These are phyloP conservation scores for Pyrenopolyporus hunteri DNA, from an alignment of 495 filamentous ascomycete species.

Conservation along the genomic window DNA sequence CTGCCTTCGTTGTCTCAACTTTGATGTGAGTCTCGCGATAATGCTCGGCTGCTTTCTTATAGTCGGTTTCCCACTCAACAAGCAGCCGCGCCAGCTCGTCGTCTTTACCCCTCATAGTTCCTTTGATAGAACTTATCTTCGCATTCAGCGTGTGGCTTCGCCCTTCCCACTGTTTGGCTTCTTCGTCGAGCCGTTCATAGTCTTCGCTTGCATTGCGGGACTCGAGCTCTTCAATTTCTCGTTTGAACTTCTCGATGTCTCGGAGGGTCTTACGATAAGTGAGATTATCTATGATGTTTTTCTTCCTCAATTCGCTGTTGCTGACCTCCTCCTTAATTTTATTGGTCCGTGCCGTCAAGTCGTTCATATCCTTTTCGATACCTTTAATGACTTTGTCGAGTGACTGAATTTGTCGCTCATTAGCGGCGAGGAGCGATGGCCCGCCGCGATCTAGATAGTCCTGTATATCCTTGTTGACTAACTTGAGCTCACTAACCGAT, in stretches of 20 bases:
- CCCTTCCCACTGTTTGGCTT: constrained; percentile 67
- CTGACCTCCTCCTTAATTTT: constrained; percentile 77
- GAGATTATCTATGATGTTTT: constrained; percentile 85
- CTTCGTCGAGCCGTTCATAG: constrained; percentile 70
- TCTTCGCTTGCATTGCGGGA: constrained; percentile 83
- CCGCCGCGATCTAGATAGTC: constrained; percentile 81
- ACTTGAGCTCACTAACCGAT: constrained; percentile 75
- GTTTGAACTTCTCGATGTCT: constrained; percentile 66
- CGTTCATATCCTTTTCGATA: constrained; percentile 69
- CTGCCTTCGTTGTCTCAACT: constrained; percentile 91
- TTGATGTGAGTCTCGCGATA: constrained; percentile 90
- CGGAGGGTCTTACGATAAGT: constrained; percentile 76
- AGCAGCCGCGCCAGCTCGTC: constrained; percentile 71
- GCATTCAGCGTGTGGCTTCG: constrained; percentile 64
- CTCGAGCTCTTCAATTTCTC: constrained; percentile 78
- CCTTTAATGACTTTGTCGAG: constrained; percentile 69
- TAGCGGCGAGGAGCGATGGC: constrained; percentile 68
- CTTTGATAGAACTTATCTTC: constrained; percentile 62
- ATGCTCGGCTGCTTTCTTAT: constrained; percentile 78
- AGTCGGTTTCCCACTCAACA: constrained; percentile 82
- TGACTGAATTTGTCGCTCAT: constrained; percentile 69
- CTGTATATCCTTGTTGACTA: constrained; percentile 77
- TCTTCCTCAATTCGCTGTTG: constrained; percentile 77
- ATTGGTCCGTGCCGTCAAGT: constrained; percentile 72
- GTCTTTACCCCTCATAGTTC: constrained; percentile 80